phyloP scores from a whole-genome alignment of 495 filamentous ascomycete species.

The Staphylotrichum tortipilum region DNA sequence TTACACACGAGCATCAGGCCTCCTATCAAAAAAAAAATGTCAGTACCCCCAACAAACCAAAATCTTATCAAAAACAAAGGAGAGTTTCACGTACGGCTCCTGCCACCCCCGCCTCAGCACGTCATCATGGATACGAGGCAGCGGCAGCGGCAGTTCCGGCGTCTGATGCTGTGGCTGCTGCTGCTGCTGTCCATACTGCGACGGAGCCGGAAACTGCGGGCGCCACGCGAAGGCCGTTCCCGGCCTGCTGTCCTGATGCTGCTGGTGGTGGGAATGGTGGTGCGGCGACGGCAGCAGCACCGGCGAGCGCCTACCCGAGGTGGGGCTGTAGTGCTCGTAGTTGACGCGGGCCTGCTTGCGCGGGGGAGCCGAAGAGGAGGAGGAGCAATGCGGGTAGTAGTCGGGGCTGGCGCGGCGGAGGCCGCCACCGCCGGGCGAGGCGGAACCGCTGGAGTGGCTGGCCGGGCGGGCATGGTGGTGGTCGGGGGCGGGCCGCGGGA shows the following conservation, averaged over 20 bases:
- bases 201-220: no score
- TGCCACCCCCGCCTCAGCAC: slow-evolving; percentile 51
- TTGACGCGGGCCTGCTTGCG: slow-evolving; percentile 33
- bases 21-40: slow-evolving; percentile 47
- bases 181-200: no score
- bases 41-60: slow-evolving; percentile 27
- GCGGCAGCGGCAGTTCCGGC: no score
- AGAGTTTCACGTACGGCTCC: no score
- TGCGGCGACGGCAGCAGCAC: slow-evolving; percentile 29
- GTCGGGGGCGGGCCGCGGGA: no score
- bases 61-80: slow-evolving; percentile 20
- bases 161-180: no score
- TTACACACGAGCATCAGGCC: slow-evolving; percentile 66
- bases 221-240: no score
- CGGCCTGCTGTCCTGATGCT: no score
- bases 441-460: slow-evolving; percentile 35
- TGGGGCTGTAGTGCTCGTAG: slow-evolving; percentile 35
- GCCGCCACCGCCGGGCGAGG: slow-evolving; percentile 36
- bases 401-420: slow-evolving; percentile 25
- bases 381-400: no score
- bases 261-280: no score
- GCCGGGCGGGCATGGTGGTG: slow-evolving; percentile 26
- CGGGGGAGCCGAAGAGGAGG: no score
- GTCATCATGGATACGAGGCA: slow-evolving; percentile 39
- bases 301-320: slow-evolving; percentile 20